Evolutionary conservation across 2,329 filamentous ascomycete species (phyloP), one percentile per base, ranked within the genome.

Genomic region (Passalora sequoiae): DNA sequence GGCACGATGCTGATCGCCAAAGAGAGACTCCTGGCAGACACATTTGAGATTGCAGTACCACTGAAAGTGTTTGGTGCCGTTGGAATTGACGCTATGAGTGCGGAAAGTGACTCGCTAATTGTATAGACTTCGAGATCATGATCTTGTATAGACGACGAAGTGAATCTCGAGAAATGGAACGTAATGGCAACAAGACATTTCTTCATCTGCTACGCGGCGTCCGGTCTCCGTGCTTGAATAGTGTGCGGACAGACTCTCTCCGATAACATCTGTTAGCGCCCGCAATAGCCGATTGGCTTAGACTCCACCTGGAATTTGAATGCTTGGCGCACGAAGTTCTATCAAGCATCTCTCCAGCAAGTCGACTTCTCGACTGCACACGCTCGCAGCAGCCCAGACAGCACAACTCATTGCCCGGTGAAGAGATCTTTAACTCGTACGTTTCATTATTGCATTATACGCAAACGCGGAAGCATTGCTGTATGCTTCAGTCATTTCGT

Each of bases 41-140:
- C 56, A 7, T 66, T 65, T 43, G 64, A 66, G 49, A 59, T 66
- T 27, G 56, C 50, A n/a, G 60, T 66, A 30, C 64, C 64, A 27
- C 35, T 66, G 40, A 58, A 50, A 35, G 58, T 66, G 3, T 66
- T 60, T 50, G 64, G 64, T 6, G 57, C 60, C 15, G 46, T 55
- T 15, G 57, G 51, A 3, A 45, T 57, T 12, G 54, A 54, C 22
- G 40, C 47, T 20, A 37, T 45, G 31, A 44, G 47, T 22, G 42
- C 44, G 19, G 51, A 53, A 31, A 48, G 50, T 8, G 53, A 56
- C 19, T 28, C 50, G 12, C 40, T 57, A 38, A 33, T 40, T 36
- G 48, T 57, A 38, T 57, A 55, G 44, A 44, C 29, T 44, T 9
- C n/a, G 9, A 38, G n/a, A n/a, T n/a, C n/a, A n/a, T n/a, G n/a